Evolutionary conservation across 169 alveolate species (phyloP).

Genomic region (Plasmodium relictum): DNA sequence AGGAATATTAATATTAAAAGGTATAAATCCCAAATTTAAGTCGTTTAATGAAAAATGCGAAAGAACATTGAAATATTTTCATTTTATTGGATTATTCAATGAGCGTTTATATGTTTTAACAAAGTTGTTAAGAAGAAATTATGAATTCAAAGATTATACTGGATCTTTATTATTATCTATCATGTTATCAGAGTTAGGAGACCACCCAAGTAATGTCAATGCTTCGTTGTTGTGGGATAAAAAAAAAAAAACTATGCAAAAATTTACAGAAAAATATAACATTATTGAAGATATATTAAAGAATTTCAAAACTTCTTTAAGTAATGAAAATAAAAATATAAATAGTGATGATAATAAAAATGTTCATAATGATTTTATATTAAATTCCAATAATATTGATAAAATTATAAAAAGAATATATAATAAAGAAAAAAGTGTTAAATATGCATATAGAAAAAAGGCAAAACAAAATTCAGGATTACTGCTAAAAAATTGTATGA

Average conservation of each 20-base stretch:
- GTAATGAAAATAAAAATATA: background rate
- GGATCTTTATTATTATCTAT: slow-evolving; percentile 87
- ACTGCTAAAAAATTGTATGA: slow-evolving; percentile 21
- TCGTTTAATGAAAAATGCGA: slow-evolving; percentile 84
- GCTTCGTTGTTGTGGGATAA: slow-evolving; percentile 87
- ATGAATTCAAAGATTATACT: slow-evolving; percentile 80
- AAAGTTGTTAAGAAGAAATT: slow-evolving; percentile 76
- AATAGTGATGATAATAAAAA: background rate
- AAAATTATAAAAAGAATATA: slow-evolving; percentile 28
- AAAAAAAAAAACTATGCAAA: slow-evolving; percentile 60
- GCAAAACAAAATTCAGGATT: background rate
- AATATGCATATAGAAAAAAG: background rate
- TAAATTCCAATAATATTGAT: background rate
- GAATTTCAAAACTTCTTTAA: background rate
- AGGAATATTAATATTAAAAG: slow-evolving; percentile 89
- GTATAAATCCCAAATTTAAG: slow-evolving; percentile 83
- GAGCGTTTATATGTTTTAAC: slow-evolving; percentile 69
- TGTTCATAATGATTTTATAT: background rate
- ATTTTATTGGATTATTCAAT: slow-evolving; percentile 80
- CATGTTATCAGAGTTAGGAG: slow-evolving; percentile 91
- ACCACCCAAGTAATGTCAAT: slow-evolving; percentile 87
- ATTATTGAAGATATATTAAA: slow-evolving; percentile 20
- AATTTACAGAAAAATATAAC: slow-evolving; percentile 43
- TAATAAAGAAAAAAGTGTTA: slow-evolving; percentile 29
- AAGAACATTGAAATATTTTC: slow-evolving; percentile 80